Conservation (phyloP, 2,329 filamentous ascomycete species). For the Aureobasidium lini region DNA sequence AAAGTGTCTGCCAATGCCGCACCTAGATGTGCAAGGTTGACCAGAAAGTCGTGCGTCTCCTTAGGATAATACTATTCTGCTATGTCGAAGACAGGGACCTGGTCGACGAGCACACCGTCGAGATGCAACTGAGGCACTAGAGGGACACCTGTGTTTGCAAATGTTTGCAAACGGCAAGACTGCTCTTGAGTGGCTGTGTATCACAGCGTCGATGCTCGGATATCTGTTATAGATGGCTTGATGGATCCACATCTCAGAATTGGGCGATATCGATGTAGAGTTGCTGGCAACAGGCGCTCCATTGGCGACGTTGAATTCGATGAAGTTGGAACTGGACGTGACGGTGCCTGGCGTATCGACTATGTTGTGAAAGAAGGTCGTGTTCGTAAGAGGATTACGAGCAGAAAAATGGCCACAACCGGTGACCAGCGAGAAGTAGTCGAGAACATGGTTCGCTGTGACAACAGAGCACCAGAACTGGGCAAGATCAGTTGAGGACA, state of each 20-base stretch:
- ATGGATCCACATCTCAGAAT: neutral
- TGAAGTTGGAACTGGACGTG: neutral
- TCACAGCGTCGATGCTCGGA: neutral
- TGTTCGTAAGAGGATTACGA: neutral
- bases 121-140: neutral
- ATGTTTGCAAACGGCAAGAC: neutral
- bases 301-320: neutral
- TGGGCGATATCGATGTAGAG: neutral
- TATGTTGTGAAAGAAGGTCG: neutral
- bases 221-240: constrained; percentile 2
- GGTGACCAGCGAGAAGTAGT: neutral
- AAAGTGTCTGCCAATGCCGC: neutral
- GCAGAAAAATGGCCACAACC: neutral
- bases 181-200: neutral
- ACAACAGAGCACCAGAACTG: neutral
- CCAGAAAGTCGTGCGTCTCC: neutral
- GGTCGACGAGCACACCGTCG: neutral
- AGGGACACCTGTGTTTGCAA: neutral
- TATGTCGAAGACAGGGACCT: neutral
- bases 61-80: neutral
- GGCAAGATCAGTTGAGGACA: neutral
- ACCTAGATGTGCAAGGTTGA: neutral
- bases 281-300: neutral
- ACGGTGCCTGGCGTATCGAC: neutral
- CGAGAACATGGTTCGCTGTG: neutral